These are phyloP conservation scores for Diutina catenulata DNA, from an alignment of 1,139 yeast species.

Conservation along the genomic window DNA sequence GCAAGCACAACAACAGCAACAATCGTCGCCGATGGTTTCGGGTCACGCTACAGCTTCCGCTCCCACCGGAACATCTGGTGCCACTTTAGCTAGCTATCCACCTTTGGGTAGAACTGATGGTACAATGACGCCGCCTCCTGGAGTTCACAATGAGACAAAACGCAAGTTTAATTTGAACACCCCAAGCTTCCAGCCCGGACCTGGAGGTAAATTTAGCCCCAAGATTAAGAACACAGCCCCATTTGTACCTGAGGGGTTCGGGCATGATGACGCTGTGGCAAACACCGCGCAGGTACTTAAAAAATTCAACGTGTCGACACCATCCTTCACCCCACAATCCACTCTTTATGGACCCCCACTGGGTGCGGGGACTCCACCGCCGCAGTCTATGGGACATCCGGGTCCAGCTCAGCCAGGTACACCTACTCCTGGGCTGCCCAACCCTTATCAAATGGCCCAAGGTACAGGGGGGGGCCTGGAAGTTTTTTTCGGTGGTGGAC, in stretches of 20 bases:
- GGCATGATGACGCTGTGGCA: slow-evolving; percentile 4
- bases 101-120: too few species aligned
- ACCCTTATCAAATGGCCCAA: slow-evolving; percentile 2
- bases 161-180: slow-evolving; percentile 50
- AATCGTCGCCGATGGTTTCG: too few species aligned
- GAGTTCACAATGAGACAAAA: slow-evolving; percentile 13
- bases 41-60: too few species aligned
- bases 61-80: too few species aligned
- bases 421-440: slow-evolving; percentile 3
- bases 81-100: too few species aligned
- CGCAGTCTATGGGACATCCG: neutral
- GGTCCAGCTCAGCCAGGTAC: neutral
- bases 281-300: slow-evolving; percentile 9
- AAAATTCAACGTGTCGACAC: slow-evolving; percentile 22
- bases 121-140: too few species aligned
- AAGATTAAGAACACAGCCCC: slow-evolving; percentile 43
- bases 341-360: neutral
- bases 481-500: slow-evolving; percentile 8
- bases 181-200: slow-evolving; percentile 52
- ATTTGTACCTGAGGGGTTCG: slow-evolving; percentile 32
- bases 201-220: slow-evolving; percentile 33
- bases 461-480: too few species aligned
- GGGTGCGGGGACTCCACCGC: neutral
- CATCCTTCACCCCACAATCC: slow-evolving; percentile 20
- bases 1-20: neutral